phyloP scores from a whole-genome alignment of 257 asterid species.

The Gynochthodes officinalis region DNA sequence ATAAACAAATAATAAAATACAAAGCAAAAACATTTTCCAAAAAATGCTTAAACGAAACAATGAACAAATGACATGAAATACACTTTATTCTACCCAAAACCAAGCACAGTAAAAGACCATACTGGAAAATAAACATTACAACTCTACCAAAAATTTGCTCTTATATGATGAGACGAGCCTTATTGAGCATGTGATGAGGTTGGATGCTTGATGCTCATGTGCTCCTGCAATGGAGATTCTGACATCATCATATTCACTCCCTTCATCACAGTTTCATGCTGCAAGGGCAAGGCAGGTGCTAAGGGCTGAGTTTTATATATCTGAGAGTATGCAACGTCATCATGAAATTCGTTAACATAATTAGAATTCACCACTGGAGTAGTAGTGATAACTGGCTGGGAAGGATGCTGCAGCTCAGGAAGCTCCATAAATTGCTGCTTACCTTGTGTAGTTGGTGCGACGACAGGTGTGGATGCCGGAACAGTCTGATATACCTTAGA shows the following conservation, averaged over 20 bases:
- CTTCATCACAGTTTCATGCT: conserved; percentile 47
- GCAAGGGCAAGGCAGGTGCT: conserved; percentile 51
- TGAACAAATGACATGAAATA: conserved; percentile 13
- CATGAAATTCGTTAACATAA: conserved; percentile 53
- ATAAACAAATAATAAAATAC: conserved; percentile 4
- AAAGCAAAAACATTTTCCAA: background rate
- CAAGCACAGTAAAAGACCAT: conserved; percentile 21
- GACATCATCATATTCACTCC: conserved; percentile 46
- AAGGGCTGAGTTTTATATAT: conserved; percentile 86
- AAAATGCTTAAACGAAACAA: background rate
- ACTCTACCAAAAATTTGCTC: conserved; percentile 31
- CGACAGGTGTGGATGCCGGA: conserved; percentile 31
- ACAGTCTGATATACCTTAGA: conserved; percentile 28
- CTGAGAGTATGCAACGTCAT: conserved; percentile 65
- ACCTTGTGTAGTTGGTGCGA: conserved; percentile 36
- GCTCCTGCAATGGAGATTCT: conserved; percentile 51
- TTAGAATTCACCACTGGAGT: conserved; percentile 28
- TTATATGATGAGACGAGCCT: conserved; percentile 22
- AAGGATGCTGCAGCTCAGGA: conserved; percentile 35
- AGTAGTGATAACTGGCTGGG: conserved; percentile 36
- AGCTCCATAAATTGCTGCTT: conserved; percentile 39
- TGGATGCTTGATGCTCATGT: conserved; percentile 39
- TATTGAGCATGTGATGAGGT: conserved; percentile 34
- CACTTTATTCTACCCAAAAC: conserved; percentile 12
- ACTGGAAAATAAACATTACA: conserved; percentile 11